Conservation (phyloP, 805 yeast species). For the Metschnikowia noctiluminum region DNA sequence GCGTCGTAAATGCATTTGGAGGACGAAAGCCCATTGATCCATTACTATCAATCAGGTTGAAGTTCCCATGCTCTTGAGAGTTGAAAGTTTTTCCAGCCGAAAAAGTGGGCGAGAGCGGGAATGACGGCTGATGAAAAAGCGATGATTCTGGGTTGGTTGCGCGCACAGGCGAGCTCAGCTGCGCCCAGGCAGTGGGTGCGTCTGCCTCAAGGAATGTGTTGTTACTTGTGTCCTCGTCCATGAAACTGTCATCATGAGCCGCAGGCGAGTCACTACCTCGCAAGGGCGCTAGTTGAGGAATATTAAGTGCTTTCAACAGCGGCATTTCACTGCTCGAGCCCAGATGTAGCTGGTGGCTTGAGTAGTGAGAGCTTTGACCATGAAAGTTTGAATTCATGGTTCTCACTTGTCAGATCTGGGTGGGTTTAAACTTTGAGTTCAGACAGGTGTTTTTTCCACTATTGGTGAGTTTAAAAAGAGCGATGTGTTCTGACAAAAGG, state of each 20-base stretch:
- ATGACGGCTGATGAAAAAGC: conserved; percentile 12
- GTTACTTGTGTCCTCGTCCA: conserved; percentile 40
- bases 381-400: conserved; percentile 1
- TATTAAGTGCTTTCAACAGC: conserved; percentile 3
- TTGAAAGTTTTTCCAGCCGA: conserved; percentile 17
- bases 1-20: conserved; percentile 39
- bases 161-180: conserved; percentile 9
- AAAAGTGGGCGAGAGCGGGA: conserved; percentile 26
- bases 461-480: too few relatives aligned
- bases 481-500: too few relatives aligned
- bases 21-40: conserved; percentile 34
- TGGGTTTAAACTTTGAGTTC: not conserved
- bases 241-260: conserved; percentile 27
- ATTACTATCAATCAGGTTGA: conserved; percentile 37
- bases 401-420: not conserved
- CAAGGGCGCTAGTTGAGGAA: conserved; percentile 5
- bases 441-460: not conserved
- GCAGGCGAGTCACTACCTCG: not conserved
- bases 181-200: conserved; percentile 8
- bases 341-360: conserved; percentile 6
- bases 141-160: conserved; percentile 9
- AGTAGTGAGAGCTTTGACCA: not conserved
- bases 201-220: conserved; percentile 11
- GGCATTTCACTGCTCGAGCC: conserved; percentile 5
- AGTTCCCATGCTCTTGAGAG: conserved; percentile 22